Evolutionary conservation across 305 asterid species (phyloP), one percentile per base, ranked within the genome.

Genomic region (Plantago lanceolata): DNA sequence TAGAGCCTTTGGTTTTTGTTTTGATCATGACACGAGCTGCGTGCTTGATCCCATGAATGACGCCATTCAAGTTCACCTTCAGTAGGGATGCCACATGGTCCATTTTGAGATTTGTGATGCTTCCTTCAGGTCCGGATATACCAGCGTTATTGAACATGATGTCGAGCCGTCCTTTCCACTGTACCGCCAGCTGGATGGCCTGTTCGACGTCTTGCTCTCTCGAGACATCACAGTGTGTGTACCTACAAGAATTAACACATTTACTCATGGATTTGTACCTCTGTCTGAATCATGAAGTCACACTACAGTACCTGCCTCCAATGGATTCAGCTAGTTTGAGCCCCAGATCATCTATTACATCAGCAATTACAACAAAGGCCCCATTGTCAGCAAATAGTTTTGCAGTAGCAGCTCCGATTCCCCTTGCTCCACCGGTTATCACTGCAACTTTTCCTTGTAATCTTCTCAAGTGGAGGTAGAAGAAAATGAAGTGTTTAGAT

Each of bases 131-230:
- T 14, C 98, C 96, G 1, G 87, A 58, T 19, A 92, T 65, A 20
- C 98, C 98, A 0, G 98, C 98, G 13, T 92, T 92, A 79, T 87
- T 89, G 86, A 92, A 92, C 88, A 89, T 85, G 70, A 92, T 75
- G 73, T 92, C 96, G 2, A 92, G 67, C 48, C 75, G 81, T 17
- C 96, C 96, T 76, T 85, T 85, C 95, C 98, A 89, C 0, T 73
- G 48, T 3, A 89, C 2, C 0, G 96, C 93, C 0, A 76, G 52
- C 43, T 72, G 67, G 51, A 92, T 73, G 0, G 90, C 85, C 6
- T 82, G 76, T 72, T 84, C 86, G 2, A 88, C 87, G 16, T 88
- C 86, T 24, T 20, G 19, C 69, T 92, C 98, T 9, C 66, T 66
- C 0, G 98, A 83, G 15, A 92, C 98, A 63, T 92, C 89, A 28